Evolutionary conservation across 768 basidiomycete species (phyloP).

Genomic region (Tricholoma furcatifolium): DNA sequence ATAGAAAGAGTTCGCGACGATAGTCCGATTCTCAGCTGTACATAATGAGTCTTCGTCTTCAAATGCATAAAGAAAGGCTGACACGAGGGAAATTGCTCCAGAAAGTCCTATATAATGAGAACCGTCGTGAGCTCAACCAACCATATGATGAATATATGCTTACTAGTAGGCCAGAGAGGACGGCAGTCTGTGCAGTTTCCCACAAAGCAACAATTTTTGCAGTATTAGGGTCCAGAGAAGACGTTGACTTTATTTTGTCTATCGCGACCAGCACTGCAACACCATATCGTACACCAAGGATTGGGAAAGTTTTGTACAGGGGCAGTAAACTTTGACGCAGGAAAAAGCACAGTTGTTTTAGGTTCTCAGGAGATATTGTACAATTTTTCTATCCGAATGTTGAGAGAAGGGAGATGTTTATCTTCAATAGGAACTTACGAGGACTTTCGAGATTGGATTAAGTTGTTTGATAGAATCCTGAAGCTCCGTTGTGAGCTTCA

Average conservation of each 20-base stretch:
- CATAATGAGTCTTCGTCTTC: conserved; percentile 26
- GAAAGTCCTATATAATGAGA: conserved; percentile 24
- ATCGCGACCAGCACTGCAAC: conserved; percentile 39
- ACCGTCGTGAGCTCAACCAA: no score
- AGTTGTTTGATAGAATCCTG: conserved; percentile 37
- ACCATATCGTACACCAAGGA: conserved; percentile 39
- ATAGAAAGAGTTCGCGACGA: conserved; percentile 23
- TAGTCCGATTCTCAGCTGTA: conserved; percentile 32
- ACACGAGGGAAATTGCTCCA: conserved; percentile 31
- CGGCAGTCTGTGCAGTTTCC: conserved; percentile 42
- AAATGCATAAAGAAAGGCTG: not conserved
- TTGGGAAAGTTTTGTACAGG: conserved; percentile 40
- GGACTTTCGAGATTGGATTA: conserved; percentile 39
- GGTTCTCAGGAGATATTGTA: conserved; percentile 31
- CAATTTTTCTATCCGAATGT: conserved; percentile 36
- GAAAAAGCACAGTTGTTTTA: conserved; percentile 36
- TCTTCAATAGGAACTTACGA: conserved; percentile 31
- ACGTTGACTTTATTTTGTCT: conserved; percentile 34
- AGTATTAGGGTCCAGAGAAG: conserved; percentile 21
- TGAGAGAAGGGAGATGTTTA: not conserved
- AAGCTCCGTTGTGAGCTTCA: conserved; percentile 25
- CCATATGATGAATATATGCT: conserved; percentile 6
- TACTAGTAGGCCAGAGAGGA: conserved; percentile 57
- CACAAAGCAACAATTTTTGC: conserved; percentile 28
- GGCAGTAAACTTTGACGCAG: conserved; percentile 42